These are phyloP conservation scores for Wickerhamomyces queroliae DNA, from an alignment of 805 yeast species.

Conservation along the genomic window DNA sequence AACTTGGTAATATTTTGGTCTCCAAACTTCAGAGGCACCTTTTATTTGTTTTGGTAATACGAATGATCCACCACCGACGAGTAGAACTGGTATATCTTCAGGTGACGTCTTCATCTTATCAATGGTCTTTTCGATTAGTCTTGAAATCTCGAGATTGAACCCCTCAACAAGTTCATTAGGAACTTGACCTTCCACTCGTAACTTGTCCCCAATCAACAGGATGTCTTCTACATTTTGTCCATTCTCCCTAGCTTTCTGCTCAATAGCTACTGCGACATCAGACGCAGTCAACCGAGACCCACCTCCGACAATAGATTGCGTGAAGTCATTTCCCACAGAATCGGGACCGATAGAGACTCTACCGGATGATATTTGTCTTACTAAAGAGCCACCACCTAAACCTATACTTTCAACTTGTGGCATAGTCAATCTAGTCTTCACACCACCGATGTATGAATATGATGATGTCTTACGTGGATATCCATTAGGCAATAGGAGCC, in stretches of 20 bases:
- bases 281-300: constrained; percentile 36
- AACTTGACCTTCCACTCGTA: constrained; percentile 18
- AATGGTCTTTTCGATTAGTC: constrained; percentile 32
- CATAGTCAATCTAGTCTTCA: constrained; percentile 43
- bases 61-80: constrained; percentile 47
- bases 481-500: constrained; percentile 37
- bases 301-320: constrained; percentile 34
- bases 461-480: constrained; percentile 43
- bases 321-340: constrained; percentile 35
- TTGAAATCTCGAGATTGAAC: not conserved
- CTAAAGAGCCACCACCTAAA: constrained; percentile 45
- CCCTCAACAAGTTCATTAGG: constrained; percentile 1
- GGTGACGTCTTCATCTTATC: constrained; percentile 41
- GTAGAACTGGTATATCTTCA: constrained; percentile 35
- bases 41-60: constrained; percentile 32
- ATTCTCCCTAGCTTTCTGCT: constrained; percentile 6
- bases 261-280: constrained; percentile 27
- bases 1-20: constrained; percentile 38
- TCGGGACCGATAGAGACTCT: constrained; percentile 38
- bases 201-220: constrained; percentile 23
- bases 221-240: constrained; percentile 7
- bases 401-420: constrained; percentile 46
- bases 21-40: constrained; percentile 38
- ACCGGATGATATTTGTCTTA: constrained; percentile 23
- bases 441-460: constrained; percentile 39